These are phyloP conservation scores for Symbiodinium pilosum DNA, from an alignment of 73 alveolate species.

Conservation along the genomic window DNA sequence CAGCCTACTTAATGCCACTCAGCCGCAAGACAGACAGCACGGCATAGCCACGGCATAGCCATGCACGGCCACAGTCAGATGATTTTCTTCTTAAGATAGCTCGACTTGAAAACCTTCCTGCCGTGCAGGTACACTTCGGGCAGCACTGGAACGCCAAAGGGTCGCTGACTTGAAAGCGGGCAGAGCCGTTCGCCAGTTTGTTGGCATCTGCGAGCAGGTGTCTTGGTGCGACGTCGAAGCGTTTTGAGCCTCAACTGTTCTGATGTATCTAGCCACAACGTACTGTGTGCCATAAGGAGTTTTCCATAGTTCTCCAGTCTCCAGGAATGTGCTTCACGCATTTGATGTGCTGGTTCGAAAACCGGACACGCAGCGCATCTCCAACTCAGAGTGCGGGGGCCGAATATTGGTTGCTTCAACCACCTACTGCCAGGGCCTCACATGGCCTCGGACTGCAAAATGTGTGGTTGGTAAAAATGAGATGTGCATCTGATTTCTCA, in stretches of 20 bases:
- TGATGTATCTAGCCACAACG: too few species aligned
- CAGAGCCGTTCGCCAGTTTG: not conserved
- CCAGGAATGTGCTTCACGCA: constrained; percentile 70
- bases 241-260: constrained; percentile 23
- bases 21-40: not conserved
- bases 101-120: not conserved
- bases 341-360: not conserved
- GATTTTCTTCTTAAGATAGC: too few species aligned
- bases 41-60: not conserved
- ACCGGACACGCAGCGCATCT: too few species aligned
- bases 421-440: constrained; percentile 32
- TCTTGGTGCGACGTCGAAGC: constrained; percentile 43
- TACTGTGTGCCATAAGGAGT: too few species aligned
- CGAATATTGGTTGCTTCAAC: constrained; percentile 54
- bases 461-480: not conserved
- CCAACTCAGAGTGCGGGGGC: not conserved
- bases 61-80: not conserved
- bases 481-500: not conserved
- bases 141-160: constrained; percentile 94
- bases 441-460: too few species aligned
- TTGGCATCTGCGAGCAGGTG: not conserved
- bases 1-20: constrained; percentile 48
- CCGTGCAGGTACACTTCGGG: constrained; percentile 73
- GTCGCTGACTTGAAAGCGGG: not conserved
- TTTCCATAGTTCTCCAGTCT: too few species aligned